phyloP scores from a whole-genome alignment of 768 basidiomycete genomes.

The Sporobolomyces roseus region DNA sequence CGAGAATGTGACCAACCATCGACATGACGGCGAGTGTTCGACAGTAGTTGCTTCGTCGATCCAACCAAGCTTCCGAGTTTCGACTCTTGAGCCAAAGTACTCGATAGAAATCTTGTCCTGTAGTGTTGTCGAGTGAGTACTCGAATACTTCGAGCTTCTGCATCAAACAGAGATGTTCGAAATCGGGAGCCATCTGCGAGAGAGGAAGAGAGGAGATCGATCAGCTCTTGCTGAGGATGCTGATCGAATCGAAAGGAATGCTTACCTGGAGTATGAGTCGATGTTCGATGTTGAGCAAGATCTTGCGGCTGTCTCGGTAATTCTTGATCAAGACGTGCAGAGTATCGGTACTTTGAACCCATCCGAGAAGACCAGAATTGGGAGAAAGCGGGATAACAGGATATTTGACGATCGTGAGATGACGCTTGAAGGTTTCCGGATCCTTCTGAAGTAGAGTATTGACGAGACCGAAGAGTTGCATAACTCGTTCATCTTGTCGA shows the following conservation, averaged over 20 bases:
- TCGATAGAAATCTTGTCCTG: conserved; percentile 93
- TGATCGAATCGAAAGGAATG: not conserved
- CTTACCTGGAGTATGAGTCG: conserved; percentile 93
- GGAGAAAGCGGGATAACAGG: conserved; percentile 92
- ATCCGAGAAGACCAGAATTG: conserved; percentile 87
- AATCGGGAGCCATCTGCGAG: conserved; percentile 93
- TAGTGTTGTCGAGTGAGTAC: conserved; percentile 96
- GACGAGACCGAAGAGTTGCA: conserved; percentile 96
- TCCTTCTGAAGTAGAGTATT: conserved; percentile 91
- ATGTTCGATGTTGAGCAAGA: conserved; percentile 94
- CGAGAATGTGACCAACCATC: conserved; percentile 97
- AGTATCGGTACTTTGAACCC: conserved; percentile 94
- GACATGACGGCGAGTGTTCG: conserved; percentile 92
- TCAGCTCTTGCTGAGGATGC: no score
- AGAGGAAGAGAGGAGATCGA: no score
- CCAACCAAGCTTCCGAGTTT: conserved; percentile 97
- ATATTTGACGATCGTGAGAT: conserved; percentile 87
- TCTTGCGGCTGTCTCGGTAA: conserved; percentile 83
- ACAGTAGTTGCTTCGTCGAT: conserved; percentile 91
- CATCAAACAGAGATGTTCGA: conserved; percentile 84
- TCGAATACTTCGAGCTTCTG: conserved; percentile 99
- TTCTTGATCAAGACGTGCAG: conserved; percentile 93
- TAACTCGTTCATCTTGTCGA: conserved; percentile 96
- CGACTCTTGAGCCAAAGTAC: conserved; percentile 93
- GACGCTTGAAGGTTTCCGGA: conserved; percentile 90